These are phyloP conservation scores for Vararia minispora DNA, from an alignment of 768 basidiomycete genomes.

Conservation along the genomic window DNA sequence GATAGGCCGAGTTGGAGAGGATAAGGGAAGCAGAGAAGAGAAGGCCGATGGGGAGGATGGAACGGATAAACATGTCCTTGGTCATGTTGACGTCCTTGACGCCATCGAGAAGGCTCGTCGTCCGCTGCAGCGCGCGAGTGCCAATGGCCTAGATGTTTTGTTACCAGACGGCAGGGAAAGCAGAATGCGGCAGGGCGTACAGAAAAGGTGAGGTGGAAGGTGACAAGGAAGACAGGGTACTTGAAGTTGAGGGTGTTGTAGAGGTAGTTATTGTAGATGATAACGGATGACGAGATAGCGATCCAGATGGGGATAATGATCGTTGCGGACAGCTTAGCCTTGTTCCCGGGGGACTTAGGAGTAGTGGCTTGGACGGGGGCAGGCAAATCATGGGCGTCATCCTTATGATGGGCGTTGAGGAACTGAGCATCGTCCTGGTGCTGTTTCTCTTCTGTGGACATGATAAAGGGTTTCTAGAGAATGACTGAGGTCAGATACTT, in stretches of 20 bases:
- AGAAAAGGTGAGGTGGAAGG: constrained; percentile 67
- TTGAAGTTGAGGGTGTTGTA: constrained; percentile 78
- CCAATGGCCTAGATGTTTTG: constrained; percentile 49
- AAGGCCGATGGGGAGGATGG: constrained; percentile 87
- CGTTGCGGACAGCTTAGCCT: constrained; percentile 48
- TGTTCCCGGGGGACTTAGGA: constrained; percentile 23
- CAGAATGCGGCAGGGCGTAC: constrained; percentile 23
- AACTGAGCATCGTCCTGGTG: constrained; percentile 4
- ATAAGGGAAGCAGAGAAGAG: constrained; percentile 91
- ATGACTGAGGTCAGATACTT: too few species aligned
- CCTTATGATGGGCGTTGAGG: constrained; percentile 13
- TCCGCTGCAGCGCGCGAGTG: constrained; percentile 76
- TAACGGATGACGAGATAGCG: constrained; percentile 75
- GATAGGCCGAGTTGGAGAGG: constrained; percentile 86
- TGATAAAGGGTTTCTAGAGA: too few species aligned
- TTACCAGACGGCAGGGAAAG: constrained; percentile 7
- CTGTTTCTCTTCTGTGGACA: too few species aligned
- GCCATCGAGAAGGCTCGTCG: constrained; percentile 72
- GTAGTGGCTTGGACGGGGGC: constrained; percentile 39
- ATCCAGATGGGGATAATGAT: constrained; percentile 92
- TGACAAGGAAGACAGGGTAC: constrained; percentile 89
- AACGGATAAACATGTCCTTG: constrained; percentile 64
- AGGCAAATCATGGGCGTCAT: constrained; percentile 31
- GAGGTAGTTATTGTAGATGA: constrained; percentile 91
- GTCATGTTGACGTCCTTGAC: constrained; percentile 71